Evolutionary conservation across 2,329 filamentous ascomycete species (phyloP), one percentile per base, ranked within the genome.

Genomic region (Colletotrichum simmondsii): DNA sequence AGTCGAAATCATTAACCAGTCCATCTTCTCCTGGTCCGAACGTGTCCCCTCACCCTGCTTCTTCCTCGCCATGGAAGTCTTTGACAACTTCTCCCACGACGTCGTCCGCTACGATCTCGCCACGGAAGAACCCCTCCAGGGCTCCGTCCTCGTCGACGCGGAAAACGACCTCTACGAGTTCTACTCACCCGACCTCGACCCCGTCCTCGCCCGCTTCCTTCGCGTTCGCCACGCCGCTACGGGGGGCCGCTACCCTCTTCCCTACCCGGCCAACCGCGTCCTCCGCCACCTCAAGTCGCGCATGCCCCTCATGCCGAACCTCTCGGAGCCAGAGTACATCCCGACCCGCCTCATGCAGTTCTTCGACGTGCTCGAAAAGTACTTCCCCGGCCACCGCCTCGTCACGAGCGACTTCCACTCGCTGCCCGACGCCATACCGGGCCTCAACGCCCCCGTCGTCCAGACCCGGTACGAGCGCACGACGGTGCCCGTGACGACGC

Each of bases 11-110:
- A 92, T 98, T 83, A 98, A 98, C 85, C 91, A 92, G 77, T 97
- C 94, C 79, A 94, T 99, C 80, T 98, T 99, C 80, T 95, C 98
- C 82, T 99, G 97, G 96, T 87, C 93, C 75, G 90, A 90, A 59
- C 94, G 93, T 76, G 94, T 98, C n/a, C 93, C 95, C 10, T 94
- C 93, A 3, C 97, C 96, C 0, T 98, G 97, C 86, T 99, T 97
- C 87, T 98, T 99, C 87, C 90, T 99, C 54, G 97, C 96, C 57
- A 93, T 99, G 83, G 97, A 99, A 84, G 97, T 99, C 76, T 98
- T 98, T 79, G 97, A 99, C 86, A 99, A 99, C 85, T 98, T 99
- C 81, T 92, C 95, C 46, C 97, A 99, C 85, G 97, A 99, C 84
- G 90, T 92, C 72, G 91, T 99, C 74, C 95, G 97, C 75, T 99